Evolutionary conservation across 371 early-diverging fungal genomes (phyloP), one percentile per base, ranked within the genome.

Genomic region (Mortierella sp.): DNA sequence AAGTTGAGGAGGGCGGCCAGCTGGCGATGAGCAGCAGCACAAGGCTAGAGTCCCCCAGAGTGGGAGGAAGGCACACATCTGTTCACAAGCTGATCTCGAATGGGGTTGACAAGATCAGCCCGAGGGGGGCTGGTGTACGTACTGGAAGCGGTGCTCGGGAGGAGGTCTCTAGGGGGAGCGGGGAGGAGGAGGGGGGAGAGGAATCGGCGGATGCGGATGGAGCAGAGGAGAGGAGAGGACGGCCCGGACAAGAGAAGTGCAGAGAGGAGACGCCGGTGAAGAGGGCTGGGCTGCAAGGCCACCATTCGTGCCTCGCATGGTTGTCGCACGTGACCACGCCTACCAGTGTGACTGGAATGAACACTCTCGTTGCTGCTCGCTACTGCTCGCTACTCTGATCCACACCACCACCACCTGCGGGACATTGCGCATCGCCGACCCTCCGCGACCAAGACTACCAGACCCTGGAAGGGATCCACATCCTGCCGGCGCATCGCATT

Each of bases 141-240:
- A 34, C 34, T 2, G 44, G 40, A 44, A 49, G 46, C 40, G 54
- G 58, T 39, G 19, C 21, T 14, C 27, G 54, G 48, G 41, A 55
- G 60, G 50, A 29, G 4, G 54, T 31, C n/a, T n/a, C 34, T 4
- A 10, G 55, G 55, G 50, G 55, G 44, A 24, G 70, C 28, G 39
- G 31, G 51, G 47, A 60, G 57, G 39, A 24, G 44, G 31, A n/a
- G 25, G 48, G n/a, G 48, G 27, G 27, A 43, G 43, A 24, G 49
- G 19, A 17, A 8, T 14, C 16, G 41, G 22, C n/a, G 25, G 16
- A 19, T 22, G 28, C 25, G 24, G 54, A n/a, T 14, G 29, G 58
- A 44, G 43, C 39, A 28, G 39, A 27, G 39, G 39, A 16, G 17
- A 43, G 49, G 37, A 47, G 22, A 37, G 27, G 47, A 47, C n/a